Evolutionary conservation across 2,329 filamentous ascomycete species (phyloP).

Genomic region (Trichophyton verrucosum): DNA sequence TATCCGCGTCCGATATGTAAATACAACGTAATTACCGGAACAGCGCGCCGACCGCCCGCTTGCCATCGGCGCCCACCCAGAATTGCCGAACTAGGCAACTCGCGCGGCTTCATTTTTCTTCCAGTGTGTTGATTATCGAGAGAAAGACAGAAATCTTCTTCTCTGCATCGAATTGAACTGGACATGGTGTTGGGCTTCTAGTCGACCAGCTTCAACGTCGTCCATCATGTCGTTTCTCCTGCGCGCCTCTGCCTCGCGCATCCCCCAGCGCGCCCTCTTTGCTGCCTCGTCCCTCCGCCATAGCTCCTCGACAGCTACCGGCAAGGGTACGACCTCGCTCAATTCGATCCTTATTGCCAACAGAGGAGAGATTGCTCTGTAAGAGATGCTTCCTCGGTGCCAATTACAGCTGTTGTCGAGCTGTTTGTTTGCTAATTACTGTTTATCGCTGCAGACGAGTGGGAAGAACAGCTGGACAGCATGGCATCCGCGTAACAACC

Average conservation of each 20-base stretch:
- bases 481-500: constrained; percentile 86
- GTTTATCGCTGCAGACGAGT: constrained; percentile 48
- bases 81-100: constrained; percentile 3
- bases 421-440: background rate
- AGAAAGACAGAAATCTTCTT: background rate
- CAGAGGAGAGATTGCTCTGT: constrained; percentile 86
- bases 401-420: no score
- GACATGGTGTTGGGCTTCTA: constrained; percentile 1
- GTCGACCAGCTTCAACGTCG: background rate
- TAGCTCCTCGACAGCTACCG: constrained; percentile 9
- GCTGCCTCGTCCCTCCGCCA: constrained; percentile 8
- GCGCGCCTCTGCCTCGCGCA: constrained; percentile 12
- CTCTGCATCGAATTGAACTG: background rate
- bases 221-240: constrained; percentile 12
- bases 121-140: background rate
- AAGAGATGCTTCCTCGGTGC: constrained; percentile 15
- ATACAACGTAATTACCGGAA: background rate
- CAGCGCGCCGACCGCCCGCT: constrained; percentile 5
- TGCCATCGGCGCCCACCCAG: constrained; percentile 4
- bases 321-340: constrained; percentile 28
- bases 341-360: constrained; percentile 90
- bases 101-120: background rate
- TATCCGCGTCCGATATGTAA: background rate
- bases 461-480: constrained; percentile 69
- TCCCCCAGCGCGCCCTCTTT: constrained; percentile 12